phyloP scores from a whole-genome alignment of 2,329 filamentous ascomycete genomes.

The Zalaria sp. region DNA sequence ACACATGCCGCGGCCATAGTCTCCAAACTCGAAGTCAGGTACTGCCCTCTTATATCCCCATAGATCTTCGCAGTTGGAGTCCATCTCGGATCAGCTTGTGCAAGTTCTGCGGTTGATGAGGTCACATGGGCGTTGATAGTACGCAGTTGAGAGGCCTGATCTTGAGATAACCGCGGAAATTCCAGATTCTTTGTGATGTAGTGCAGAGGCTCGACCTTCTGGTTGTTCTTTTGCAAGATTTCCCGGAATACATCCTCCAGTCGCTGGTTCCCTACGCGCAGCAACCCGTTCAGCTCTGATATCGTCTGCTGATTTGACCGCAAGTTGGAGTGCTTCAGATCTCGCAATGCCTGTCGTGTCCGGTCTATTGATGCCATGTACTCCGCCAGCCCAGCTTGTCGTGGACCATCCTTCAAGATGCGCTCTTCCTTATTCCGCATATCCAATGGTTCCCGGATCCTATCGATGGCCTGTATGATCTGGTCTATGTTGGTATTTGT shows the following conservation, averaged over 20 bases:
- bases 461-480: slow-evolving; percentile 75
- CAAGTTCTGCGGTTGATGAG: slow-evolving; percentile 11
- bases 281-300: slow-evolving; percentile 59
- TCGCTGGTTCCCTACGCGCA: slow-evolving; percentile 67
- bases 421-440: slow-evolving; percentile 84
- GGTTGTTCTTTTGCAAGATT: slow-evolving; percentile 63
- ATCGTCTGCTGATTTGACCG: slow-evolving; percentile 85
- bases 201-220: slow-evolving; percentile 74
- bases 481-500: slow-evolving; percentile 80
- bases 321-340: slow-evolving; percentile 82
- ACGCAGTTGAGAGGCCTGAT: slow-evolving; percentile 60
- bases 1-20: slow-evolving; percentile 75
- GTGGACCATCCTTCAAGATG: slow-evolving; percentile 66
- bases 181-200: slow-evolving; percentile 68
- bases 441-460: slow-evolving; percentile 78
- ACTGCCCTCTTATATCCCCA: slow-evolving; percentile 71
- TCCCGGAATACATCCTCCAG: slow-evolving; percentile 75
- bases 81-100: slow-evolving; percentile 28
- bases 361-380: slow-evolving; percentile 86
- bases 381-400: slow-evolving; percentile 64
- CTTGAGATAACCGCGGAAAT: slow-evolving; percentile 68
- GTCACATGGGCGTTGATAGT: slow-evolving; percentile 51
- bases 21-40: slow-evolving; percentile 66
- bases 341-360: slow-evolving; percentile 66
- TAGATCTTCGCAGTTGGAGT: slow-evolving; percentile 71